Evolutionary conservation across 2,329 filamentous ascomycete species (phyloP), one percentile per base, ranked within the genome.

Genomic region (Talaromyces sp.): DNA sequence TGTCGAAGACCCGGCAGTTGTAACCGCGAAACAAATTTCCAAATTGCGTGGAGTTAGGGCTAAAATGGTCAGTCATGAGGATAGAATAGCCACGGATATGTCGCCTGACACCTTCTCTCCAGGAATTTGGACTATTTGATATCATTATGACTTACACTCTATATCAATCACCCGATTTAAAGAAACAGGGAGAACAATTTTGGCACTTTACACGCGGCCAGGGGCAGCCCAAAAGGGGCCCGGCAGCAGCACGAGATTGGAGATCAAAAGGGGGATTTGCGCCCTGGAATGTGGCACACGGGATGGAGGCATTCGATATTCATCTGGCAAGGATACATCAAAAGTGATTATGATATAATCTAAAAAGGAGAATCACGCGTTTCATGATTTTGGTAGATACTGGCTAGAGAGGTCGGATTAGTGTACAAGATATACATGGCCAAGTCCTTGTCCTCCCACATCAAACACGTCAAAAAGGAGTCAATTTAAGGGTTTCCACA

Each of bases 231-330:
- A 3, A 41, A 59, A 59, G 61, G 13, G 41, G 57, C 10, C 3
- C 9, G 3, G 2, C 15, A 13, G n/a, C 45, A 25, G 49, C 25
- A 43, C 27, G n/a, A 43, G 37, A 41, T 43, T 17, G 19, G 33
- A 39, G 22, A 25, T 58, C 56, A 6, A 31, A 58, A 58, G 37
- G 56, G 50, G 22, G 19, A 8, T 31, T 31, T 27, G 22, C 37
- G 35, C 19, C 56, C 56, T 45, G 56, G 56, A 59, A 59, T 59
- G 56, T 59, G 56, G 56, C 56, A 59, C 37, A 45, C 39, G 39
- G 37, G 25, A 19, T 27, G 22, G 56, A 59, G 13, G 3, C 45
- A 59, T 59, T 59, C 19, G 39, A 59, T 45, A 59, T 59, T 27
- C 22, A 5, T 19, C 39, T 31, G 9, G 37, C 4, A 6, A 43